phyloP scores from a whole-genome alignment of 2,329 filamentous ascomycete genomes.

The Neopestalotiopsis rosae region DNA sequence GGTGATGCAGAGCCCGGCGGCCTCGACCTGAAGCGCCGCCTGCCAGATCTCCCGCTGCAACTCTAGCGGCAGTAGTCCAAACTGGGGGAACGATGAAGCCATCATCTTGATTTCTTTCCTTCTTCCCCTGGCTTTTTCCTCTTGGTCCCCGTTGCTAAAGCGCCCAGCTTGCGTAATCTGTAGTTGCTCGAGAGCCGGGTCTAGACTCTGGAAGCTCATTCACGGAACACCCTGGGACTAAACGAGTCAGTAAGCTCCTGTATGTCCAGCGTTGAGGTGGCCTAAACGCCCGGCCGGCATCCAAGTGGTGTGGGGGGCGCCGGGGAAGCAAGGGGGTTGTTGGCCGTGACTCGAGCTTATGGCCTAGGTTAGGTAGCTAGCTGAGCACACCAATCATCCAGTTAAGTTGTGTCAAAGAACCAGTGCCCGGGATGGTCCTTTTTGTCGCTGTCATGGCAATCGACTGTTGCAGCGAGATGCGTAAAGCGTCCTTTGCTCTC shows the following conservation, averaged over 20 bases:
- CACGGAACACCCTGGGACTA: neutral
- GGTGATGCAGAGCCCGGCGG: conserved; percentile 2
- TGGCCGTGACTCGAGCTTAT: neutral
- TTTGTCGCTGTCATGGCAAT: too few species aligned
- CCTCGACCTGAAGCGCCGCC: conserved; percentile 1
- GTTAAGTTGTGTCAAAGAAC: neutral
- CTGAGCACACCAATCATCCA: neutral
- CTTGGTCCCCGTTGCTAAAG: neutral
- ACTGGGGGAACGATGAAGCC: neutral
- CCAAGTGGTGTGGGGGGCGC: neutral
- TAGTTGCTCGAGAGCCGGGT: neutral
- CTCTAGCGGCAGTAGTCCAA: conserved; percentile 2
- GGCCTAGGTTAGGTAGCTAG: neutral
- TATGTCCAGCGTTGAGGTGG: neutral
- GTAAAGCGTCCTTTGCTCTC: too few species aligned
- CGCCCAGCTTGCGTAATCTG: neutral
- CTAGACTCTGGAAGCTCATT: neutral
- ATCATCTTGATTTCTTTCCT: neutral
- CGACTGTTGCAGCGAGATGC: too few species aligned
- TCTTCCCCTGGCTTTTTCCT: neutral
- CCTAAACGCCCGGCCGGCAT: neutral
- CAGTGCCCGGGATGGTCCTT: too few species aligned
- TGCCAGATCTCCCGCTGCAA: conserved; percentile 9
- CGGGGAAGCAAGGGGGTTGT: neutral
- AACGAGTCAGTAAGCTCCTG: neutral